A percentile compares a stretch with the other conserved stretches of the same genome.
phyloP scores from a whole-genome alignment of 2,329 filamentous ascomycete genomes.

The Cladosporium sp. region DNA sequence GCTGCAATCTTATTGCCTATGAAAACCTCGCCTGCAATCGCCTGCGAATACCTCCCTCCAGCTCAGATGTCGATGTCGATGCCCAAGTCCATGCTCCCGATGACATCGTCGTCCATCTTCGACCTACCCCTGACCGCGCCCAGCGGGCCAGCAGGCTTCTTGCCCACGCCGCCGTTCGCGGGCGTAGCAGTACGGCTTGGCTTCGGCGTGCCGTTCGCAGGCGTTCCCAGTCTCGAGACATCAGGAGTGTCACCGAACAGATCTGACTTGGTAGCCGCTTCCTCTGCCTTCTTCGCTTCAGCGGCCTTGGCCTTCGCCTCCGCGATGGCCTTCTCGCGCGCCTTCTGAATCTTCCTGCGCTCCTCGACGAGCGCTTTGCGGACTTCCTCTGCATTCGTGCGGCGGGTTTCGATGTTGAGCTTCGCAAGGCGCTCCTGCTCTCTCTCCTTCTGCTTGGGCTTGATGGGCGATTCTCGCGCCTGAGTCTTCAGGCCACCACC shows the following conservation, averaged over 20 bases:
- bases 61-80: conserved; percentile 78
- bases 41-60: background rate
- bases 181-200: conserved; percentile 45
- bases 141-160: conserved; percentile 33
- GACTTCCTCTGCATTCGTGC: conserved; percentile 80
- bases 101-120: conserved; percentile 85
- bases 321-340: conserved; percentile 52
- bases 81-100: conserved; percentile 79
- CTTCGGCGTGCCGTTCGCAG: conserved; percentile 40
- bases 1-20: too few species aligned
- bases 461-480: conserved; percentile 25
- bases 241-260: conserved; percentile 23
- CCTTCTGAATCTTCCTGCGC: conserved; percentile 34
- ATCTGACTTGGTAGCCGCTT: conserved; percentile 18
- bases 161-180: conserved; percentile 39
- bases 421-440: conserved; percentile 79
- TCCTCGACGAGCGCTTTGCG: conserved; percentile 85
- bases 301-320: conserved; percentile 41
- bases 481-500: conserved; percentile 45
- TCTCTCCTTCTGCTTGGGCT: conserved; percentile 44
- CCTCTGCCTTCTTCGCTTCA: conserved; percentile 39
- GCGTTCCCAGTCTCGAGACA: conserved; percentile 35
- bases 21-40: background rate
- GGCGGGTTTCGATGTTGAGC: conserved; percentile 78
- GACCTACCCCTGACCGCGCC: conserved; percentile 50